These are phyloP conservation scores for Saitozyma sp. DNA, from an alignment of 768 basidiomycete species.

Conservation along the genomic window DNA sequence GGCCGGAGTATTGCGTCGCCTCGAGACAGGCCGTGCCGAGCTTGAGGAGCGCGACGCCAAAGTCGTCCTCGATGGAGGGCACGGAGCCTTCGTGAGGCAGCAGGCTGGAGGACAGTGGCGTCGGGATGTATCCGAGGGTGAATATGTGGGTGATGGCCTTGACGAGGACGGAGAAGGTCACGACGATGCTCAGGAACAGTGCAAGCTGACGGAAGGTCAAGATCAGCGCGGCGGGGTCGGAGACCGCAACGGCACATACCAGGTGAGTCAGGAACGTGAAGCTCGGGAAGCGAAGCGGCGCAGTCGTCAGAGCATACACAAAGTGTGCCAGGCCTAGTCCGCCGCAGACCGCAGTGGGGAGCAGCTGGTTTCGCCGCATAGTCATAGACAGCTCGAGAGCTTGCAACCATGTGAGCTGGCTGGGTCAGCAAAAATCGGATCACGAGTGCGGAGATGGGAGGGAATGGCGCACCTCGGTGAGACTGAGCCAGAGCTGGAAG, in stretches of 20 bases:
- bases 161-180: constrained; percentile 28
- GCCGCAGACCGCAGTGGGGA: constrained; percentile 43
- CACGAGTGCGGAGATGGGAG: not conserved
- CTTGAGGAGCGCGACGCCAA: constrained; percentile 44
- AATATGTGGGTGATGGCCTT: constrained; percentile 40
- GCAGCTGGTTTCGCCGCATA: constrained; percentile 28
- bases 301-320: constrained; percentile 36
- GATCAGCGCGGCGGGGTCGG: no score
- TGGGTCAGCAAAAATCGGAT: constrained; percentile 2
- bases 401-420: constrained; percentile 43
- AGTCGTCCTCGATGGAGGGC: constrained; percentile 41
- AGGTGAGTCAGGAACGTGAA: constrained; percentile 48
- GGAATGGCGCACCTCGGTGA: constrained; percentile 28
- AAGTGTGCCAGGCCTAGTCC: constrained; percentile 37
- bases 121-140: constrained; percentile 45
- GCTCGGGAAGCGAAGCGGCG: constrained; percentile 47
- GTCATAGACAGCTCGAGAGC: constrained; percentile 31
- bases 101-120: constrained; percentile 31
- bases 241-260: constrained; percentile 16
- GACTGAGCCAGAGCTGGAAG: constrained; percentile 44
- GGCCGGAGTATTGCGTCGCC: constrained; percentile 42
- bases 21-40: constrained; percentile 45
- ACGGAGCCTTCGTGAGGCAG: constrained; percentile 41
- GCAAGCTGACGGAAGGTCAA: constrained; percentile 28
- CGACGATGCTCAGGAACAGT: constrained; percentile 34